Percentiles rank a stretch among this genome's conserved stretches.
Evolutionary conservation across 805 yeast genomes (phyloP).

Genomic region (Zygotorulaspora florentina): DNA sequence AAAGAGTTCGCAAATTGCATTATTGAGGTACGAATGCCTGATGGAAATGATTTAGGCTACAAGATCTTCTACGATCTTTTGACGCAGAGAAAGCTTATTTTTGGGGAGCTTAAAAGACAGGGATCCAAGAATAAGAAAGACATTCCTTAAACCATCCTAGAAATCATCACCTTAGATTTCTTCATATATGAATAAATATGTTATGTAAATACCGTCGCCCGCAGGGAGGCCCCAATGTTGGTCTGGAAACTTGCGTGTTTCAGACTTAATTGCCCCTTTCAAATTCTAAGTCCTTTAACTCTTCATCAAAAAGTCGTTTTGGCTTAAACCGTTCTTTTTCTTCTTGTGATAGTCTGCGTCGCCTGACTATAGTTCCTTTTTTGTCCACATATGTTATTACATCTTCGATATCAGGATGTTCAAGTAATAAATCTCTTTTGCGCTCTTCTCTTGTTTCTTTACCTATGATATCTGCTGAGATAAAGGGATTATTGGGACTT

Average conservation of each 20-base stretch:
- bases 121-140: constrained; percentile 15
- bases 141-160: not conserved
- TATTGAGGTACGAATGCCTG: constrained; percentile 41
- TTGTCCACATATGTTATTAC: constrained; percentile 33
- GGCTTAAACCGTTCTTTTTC: constrained; percentile 29
- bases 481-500: constrained; percentile 16
- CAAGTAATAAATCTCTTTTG: constrained; percentile 15
- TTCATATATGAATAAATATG: not conserved
- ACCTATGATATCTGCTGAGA: constrained; percentile 9
- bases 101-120: constrained; percentile 51
- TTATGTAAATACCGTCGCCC: not conserved
- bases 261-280: not conserved
- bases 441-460: constrained; percentile 15
- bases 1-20: constrained; percentile 64
- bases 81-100: constrained; percentile 55
- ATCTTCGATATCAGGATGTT: constrained; percentile 22
- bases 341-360: constrained; percentile 21
- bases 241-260: not conserved
- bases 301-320: constrained; percentile 24
- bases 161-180: not conserved
- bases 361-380: constrained; percentile 31
- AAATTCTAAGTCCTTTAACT: constrained; percentile 13
- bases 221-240: not conserved
- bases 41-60: constrained; percentile 55
- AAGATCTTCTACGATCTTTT: constrained; percentile 61